Conservation (phyloP, 1,284 basidiomycete genomes). For the Inonotus hispidus region DNA sequence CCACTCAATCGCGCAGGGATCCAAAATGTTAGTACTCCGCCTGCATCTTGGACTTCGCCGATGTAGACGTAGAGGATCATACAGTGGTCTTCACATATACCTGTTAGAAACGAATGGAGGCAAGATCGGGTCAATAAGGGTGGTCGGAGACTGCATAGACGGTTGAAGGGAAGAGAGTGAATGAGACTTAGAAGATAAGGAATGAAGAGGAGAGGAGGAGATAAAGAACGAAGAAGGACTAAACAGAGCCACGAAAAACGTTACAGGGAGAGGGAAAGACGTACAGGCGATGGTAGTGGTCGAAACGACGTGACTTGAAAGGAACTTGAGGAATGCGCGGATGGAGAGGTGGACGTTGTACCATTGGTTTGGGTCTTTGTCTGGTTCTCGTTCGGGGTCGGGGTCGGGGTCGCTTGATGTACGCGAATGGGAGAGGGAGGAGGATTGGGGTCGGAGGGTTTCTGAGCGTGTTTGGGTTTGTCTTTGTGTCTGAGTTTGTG, state of each 20-base stretch:
- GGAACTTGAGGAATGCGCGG: conserved; percentile 76
- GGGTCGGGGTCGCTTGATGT: background rate
- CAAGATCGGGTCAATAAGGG: no score
- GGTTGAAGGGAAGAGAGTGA: background rate
- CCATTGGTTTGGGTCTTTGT: conserved; percentile 48
- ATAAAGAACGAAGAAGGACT: conserved; percentile 11
- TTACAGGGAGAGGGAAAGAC: conserved; percentile 28
- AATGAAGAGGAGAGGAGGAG: background rate
- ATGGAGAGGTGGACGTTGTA: conserved; percentile 68
- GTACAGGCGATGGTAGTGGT: conserved; percentile 83
- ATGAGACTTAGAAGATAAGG: background rate
- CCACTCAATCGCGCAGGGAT: conserved; percentile 50
- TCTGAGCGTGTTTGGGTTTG: background rate
- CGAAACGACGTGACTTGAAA: conserved; percentile 80
- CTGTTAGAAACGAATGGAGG: no score
- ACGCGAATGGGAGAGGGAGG: background rate
- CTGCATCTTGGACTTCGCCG: conserved; percentile 74
- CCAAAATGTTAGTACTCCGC: conserved; percentile 87
- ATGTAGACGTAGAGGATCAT: conserved; percentile 89
- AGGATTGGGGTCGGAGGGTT: background rate
- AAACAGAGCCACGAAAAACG: no score
- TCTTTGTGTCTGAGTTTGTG: no score
- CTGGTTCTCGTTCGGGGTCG: conserved; percentile 20
- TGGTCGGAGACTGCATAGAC: background rate
- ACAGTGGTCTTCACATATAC: conserved; percentile 80